phyloP scores from a whole-genome alignment of 805 yeast species.

The Tetrapisispora fleetii region DNA sequence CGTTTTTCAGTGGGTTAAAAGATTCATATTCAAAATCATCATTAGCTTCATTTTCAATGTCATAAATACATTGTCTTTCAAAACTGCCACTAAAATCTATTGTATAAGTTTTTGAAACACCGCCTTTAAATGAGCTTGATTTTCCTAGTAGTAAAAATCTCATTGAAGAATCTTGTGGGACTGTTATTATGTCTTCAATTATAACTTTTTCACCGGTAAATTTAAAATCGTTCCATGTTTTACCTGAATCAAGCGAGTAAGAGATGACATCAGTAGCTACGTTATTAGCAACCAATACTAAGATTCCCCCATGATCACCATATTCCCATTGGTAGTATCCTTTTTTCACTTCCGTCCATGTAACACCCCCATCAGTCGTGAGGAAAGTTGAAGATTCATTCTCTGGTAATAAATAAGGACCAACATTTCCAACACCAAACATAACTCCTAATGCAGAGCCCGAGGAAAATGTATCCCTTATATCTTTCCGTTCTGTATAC shows the following conservation, averaged over 20 bases:
- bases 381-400: slow-evolving; percentile 60
- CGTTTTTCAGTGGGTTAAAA: slow-evolving; percentile 43
- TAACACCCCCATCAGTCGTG: slow-evolving; percentile 81
- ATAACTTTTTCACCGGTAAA: slow-evolving; percentile 49
- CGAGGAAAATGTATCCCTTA: slow-evolving; percentile 78
- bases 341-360: slow-evolving; percentile 72
- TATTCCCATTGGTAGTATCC: slow-evolving; percentile 87
- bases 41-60: slow-evolving; percentile 33
- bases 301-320: slow-evolving; percentile 88
- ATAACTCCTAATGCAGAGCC: slow-evolving; percentile 82
- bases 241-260: slow-evolving; percentile 75
- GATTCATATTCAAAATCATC: slow-evolving; percentile 59
- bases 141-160: slow-evolving; percentile 58
- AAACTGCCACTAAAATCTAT: slow-evolving; percentile 49
- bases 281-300: slow-evolving; percentile 56
- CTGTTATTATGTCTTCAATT: slow-evolving; percentile 72
- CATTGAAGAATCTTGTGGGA: slow-evolving; percentile 83
- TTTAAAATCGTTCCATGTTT: slow-evolving; percentile 56
- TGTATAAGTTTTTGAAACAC: slow-evolving; percentile 37
- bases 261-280: slow-evolving; percentile 47
- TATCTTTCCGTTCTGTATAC: slow-evolving; percentile 75
- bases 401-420: slow-evolving; percentile 40
- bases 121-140: slow-evolving; percentile 37
- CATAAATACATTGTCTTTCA: slow-evolving; percentile 45
- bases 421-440: slow-evolving; percentile 92